A percentile compares a stretch with the other conserved stretches of the same genome.
These are phyloP conservation scores for Russula dissimulans DNA, from an alignment of 768 basidiomycete genomes.

Conservation along the genomic window DNA sequence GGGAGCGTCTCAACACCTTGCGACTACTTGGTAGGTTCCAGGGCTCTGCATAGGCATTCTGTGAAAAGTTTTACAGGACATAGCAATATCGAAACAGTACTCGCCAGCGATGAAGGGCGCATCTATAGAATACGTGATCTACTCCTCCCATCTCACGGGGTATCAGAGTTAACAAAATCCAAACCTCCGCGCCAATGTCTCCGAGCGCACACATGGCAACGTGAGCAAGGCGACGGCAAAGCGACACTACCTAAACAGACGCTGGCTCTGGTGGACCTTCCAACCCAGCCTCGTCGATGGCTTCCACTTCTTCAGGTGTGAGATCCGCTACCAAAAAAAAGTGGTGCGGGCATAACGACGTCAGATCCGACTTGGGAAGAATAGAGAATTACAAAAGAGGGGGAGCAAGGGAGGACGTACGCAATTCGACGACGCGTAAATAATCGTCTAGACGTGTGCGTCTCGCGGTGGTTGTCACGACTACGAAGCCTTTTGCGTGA, in stretches of 20 bases:
- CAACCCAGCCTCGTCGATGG: constrained; percentile 56
- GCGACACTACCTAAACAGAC: too few species aligned
- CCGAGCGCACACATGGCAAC: background rate
- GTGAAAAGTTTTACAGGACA: background rate
- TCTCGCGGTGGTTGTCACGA: constrained; percentile 41
- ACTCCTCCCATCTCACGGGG: background rate
- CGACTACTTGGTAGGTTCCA: background rate
- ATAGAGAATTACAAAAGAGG: too few species aligned
- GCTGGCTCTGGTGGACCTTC: constrained; percentile 34
- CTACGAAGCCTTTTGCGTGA: constrained; percentile 51
- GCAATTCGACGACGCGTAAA: constrained; percentile 5
- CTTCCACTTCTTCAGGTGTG: constrained; percentile 47
- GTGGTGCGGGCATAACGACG: background rate
- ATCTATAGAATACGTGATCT: background rate
- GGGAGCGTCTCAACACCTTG: background rate
- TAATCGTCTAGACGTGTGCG: background rate
- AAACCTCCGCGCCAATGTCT: background rate
- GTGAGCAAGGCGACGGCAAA: background rate
- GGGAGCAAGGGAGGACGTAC: background rate
- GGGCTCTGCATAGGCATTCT: background rate
- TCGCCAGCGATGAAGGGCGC: background rate
- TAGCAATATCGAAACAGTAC: background rate
- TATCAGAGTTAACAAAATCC: background rate
- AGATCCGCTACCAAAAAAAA: constrained; percentile 34
- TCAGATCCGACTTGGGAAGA: too few species aligned